Evolutionary conservation across 2,329 filamentous ascomycete genomes (phyloP).

Genomic region (Ascochyta viciae-villosae): DNA sequence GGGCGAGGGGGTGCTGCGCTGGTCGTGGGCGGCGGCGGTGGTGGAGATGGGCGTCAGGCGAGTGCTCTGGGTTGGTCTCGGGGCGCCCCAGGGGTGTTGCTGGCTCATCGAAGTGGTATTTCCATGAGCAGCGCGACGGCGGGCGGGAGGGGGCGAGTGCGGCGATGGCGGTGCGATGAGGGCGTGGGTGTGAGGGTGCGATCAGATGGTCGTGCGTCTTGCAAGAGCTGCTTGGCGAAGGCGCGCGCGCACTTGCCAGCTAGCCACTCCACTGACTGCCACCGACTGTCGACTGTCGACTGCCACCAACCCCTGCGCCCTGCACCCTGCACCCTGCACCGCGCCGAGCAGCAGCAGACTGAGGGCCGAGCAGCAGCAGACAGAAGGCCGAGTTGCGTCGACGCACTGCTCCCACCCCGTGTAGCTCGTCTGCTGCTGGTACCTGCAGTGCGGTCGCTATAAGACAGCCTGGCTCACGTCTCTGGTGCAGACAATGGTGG

Average conservation of each 20-base stretch:
- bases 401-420: too few species aligned
- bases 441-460: not conserved
- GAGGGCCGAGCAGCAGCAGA: not conserved
- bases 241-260: constrained; percentile 15
- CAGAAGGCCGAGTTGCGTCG: too few species aligned
- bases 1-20: constrained; percentile 55
- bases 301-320: not conserved
- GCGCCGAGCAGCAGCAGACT: not conserved
- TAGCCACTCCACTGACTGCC: constrained; percentile 2
- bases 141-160: constrained; percentile 27
- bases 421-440: too few species aligned
- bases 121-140: constrained; percentile 50
- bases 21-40: constrained; percentile 54
- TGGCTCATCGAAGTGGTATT: constrained; percentile 56
- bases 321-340: not conserved
- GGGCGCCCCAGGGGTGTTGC: constrained; percentile 65
- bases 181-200: constrained; percentile 25
- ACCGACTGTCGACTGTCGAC: not conserved
- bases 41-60: constrained; percentile 65
- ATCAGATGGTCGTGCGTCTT: constrained; percentile 20
- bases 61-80: constrained; percentile 61
- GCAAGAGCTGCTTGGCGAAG: constrained; percentile 7
- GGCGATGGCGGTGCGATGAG: constrained; percentile 29
- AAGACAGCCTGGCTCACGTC: not conserved
- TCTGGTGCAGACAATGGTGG: not conserved